Percentiles rank a stretch among this genome's conserved stretches.
Conservation (phyloP, 2,329 filamentous ascomycete species). For the Akanthomyces lecanii region DNA sequence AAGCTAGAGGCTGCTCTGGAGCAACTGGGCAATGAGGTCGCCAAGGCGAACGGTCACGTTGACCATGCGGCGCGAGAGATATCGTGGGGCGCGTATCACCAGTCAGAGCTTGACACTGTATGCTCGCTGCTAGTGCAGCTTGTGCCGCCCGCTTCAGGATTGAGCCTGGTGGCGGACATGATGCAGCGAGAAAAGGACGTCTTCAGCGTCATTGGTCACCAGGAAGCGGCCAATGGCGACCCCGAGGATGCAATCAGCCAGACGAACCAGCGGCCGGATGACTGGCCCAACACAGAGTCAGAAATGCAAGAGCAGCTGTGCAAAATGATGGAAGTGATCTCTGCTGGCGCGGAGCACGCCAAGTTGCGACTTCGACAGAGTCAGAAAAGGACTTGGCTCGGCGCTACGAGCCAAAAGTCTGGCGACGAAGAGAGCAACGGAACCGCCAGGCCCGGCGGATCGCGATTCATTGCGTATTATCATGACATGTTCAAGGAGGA, state of each 20-base stretch:
- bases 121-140: constrained; percentile 5
- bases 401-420: not conserved
- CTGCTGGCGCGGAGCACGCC: not conserved
- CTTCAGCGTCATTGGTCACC: constrained; percentile 23
- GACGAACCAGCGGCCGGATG: not conserved
- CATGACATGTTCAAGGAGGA: constrained; percentile 6
- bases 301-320: constrained; percentile 2
- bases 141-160: not conserved
- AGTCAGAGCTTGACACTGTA: constrained; percentile 6
- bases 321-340: constrained; percentile 6
- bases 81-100: constrained; percentile 8
- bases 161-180: constrained; percentile 13
- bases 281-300: not conserved
- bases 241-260: not conserved
- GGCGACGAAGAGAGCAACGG: not conserved
- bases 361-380: not conserved
- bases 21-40: constrained; percentile 8
- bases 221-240: constrained; percentile 5
- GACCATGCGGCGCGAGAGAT: constrained; percentile 12
- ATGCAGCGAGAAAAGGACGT: constrained; percentile 19
- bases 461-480: not conserved
- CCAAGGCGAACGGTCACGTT: constrained; percentile 10
- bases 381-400: not conserved
- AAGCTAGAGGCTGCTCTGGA: constrained; percentile 1
- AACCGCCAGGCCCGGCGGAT: not conserved